Conservation (phyloP, 1,139 yeast species). For the Taphrina flavorubra region DNA sequence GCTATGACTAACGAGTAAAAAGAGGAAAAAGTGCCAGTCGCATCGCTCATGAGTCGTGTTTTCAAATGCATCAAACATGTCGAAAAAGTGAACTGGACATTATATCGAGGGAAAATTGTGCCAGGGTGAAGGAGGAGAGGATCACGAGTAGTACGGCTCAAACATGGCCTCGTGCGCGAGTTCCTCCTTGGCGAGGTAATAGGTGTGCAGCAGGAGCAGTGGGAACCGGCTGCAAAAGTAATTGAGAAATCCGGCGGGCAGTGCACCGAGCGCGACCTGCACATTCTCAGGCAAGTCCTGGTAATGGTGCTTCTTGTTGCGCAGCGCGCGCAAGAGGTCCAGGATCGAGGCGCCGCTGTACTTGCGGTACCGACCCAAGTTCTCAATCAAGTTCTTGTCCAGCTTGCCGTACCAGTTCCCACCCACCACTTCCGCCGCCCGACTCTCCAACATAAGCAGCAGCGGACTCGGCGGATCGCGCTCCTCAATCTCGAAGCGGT, state of each 20-base stretch:
- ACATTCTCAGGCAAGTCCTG: conserved; percentile 76
- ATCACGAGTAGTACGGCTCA: conserved; percentile 12
- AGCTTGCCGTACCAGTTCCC: conserved; percentile 81
- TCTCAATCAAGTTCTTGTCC: conserved; percentile 72
- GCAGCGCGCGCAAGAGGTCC: conserved; percentile 84
- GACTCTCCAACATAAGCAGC: conserved; percentile 64
- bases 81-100: neutral
- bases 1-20: neutral
- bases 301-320: conserved; percentile 79
- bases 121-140: neutral
- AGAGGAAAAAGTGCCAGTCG: neutral
- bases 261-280: conserved; percentile 68
- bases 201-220: conserved; percentile 72
- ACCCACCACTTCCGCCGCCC: conserved; percentile 61
- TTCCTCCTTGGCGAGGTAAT: conserved; percentile 59
- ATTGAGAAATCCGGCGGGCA: conserved; percentile 81
- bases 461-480: conserved; percentile 84
- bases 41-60: conserved; percentile 1
- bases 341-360: conserved; percentile 77
- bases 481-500: conserved; percentile 83
- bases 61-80: too few species aligned
- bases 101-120: neutral
- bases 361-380: conserved; percentile 87
- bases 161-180: conserved; percentile 35
- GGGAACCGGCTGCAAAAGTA: conserved; percentile 82